These are phyloP conservation scores for Cryptococcus jaspeensis DNA, from an alignment of 1,284 basidiomycete genomes.

Conservation along the genomic window DNA sequence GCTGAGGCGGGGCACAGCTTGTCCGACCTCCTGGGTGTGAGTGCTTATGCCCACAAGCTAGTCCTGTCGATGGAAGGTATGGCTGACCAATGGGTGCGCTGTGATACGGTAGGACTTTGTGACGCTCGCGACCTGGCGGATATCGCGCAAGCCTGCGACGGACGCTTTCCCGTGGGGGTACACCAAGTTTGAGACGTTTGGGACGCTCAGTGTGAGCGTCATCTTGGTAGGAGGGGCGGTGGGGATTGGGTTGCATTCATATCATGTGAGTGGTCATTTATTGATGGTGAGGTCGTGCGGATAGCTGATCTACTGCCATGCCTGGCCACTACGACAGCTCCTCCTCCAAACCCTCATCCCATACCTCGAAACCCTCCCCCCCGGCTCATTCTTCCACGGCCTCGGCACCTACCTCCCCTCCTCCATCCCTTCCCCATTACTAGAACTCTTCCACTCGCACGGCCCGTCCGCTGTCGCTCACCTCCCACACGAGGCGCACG, in stretches of 20 bases:
- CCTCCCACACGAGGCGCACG: conserved; percentile 40
- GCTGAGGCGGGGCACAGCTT: conserved; percentile 96
- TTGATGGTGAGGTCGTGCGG: neutral
- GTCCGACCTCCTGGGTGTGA: conserved; percentile 60
- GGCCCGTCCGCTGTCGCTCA: conserved; percentile 56
- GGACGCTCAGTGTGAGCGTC: conserved; percentile 78
- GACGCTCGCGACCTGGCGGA: conserved; percentile 85
- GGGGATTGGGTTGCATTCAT: conserved; percentile 91
- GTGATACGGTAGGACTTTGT: conserved; percentile 67
- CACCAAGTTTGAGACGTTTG: conserved; percentile 91
- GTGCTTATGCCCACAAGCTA: conserved; percentile 6
- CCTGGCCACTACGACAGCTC: conserved; percentile 23
- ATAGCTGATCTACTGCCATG: neutral
- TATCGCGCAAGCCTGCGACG: conserved; percentile 76
- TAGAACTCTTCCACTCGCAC: conserved; percentile 51
- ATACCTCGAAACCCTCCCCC: conserved; percentile 51
- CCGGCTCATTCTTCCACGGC: conserved; percentile 36
- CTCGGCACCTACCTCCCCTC: conserved; percentile 42
- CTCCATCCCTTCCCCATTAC: conserved; percentile 48
- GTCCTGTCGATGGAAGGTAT: neutral
- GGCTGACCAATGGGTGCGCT: neutral
- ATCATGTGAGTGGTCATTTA: conserved; percentile 52
- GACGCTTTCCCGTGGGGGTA: conserved; percentile 63
- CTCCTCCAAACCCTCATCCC: conserved; percentile 49
- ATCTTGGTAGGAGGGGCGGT: conserved; percentile 78